Base-by-base conservation (phyloP, 2,329 filamentous ascomycete genomes). In the Dactylellina leptospora region DNA sequence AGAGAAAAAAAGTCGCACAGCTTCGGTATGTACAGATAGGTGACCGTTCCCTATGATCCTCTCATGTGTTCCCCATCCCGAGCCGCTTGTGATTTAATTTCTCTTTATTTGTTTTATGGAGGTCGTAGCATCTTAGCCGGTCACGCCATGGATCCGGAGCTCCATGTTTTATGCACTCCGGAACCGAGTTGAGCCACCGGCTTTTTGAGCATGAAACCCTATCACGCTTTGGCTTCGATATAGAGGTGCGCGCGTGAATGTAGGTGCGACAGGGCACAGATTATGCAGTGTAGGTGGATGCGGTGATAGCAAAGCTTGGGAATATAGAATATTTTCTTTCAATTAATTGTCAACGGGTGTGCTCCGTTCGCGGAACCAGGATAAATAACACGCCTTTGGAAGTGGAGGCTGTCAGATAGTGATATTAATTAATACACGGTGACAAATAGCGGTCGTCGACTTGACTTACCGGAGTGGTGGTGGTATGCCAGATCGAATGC, bases 111-210 rank as follows among this genome's bases (percentile, higher is more conserved):
- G n/a, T n/a, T n/a, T n/a, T n/a, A n/a, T 36, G 42, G 50, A 55
- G 50, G 28, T 66, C 51, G 61, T 58, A 53, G 51, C 61, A 70
- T 62, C 64, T 70, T 70, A 70, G 36, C 64, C 64, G 64, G 56
- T 70, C 64, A 70, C 64, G 56, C 64, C 64, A 70, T 70, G 64
- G 56, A 70, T 55, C 64, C 64, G 64, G 64, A 70, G 64, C 64
- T 70, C 64, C 64, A 70, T 60, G 22, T 58, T 56, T 60, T 61
- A 61, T 60, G 64, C 64, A 70, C 40, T 48, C 56, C 64, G 56
- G 64, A 70, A 48, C 64, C 64, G 64, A 70, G 56, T 70, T 48
- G 62, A 70, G 64, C 64, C 64, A 70, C 64, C 64, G 55, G 55
- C 56, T 61, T 62, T 70, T 70, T 70, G 47, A 38, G 9, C 47